Evolutionary conservation across 2,329 filamentous ascomycete genomes (phyloP), one percentile per base, ranked within the genome.

Genomic region (Claviceps monticola): DNA sequence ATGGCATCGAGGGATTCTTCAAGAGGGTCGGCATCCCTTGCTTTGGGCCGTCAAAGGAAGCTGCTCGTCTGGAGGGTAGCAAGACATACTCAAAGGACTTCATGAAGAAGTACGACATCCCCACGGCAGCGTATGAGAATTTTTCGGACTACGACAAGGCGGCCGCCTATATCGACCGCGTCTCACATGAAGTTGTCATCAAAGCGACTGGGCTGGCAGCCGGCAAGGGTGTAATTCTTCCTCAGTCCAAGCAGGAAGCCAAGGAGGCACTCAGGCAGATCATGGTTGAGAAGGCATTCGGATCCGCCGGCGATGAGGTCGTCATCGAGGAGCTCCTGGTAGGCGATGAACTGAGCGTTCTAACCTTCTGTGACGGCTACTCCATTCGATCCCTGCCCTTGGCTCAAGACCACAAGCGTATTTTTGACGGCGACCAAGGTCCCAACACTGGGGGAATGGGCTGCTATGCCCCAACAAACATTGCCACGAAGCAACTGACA

Each of bases 1-100:
- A 86, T 56, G 93, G 93, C 50, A 84, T 96, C 56, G 84, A 89
- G 62, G 84, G 83, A 60, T 86, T 84, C 71, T 97, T 97, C 72
- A 75, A 80, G 57, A 66, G 69, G 50, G 83, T 78, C 48, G 83
- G 84, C 47, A 88, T 95, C 64, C 78, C 80, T 59, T 84, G 82
- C 68, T 97, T 96, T 63, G 93, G 91, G 2, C 93, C 93, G 5
- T 86, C 83, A 53, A 82, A 86, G 69, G 80, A 81, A 48, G 91
- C 93, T 21, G 90, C 93, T 17, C 79, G 80, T 45, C 88, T 98
- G 78, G 93, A 98, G 70, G 93, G 93, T 54, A 94, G 87, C 71
- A 98, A 98, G 74, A 87, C 91, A 11, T 97, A 94, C 68, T 89
- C 87, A 56, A 98, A 98, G 67, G 90, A 97, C 68, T 97, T 97